These are phyloP conservation scores for Axilococcus clingmanii DNA, from an alignment of 139 green algal species.

Conservation along the genomic window DNA sequence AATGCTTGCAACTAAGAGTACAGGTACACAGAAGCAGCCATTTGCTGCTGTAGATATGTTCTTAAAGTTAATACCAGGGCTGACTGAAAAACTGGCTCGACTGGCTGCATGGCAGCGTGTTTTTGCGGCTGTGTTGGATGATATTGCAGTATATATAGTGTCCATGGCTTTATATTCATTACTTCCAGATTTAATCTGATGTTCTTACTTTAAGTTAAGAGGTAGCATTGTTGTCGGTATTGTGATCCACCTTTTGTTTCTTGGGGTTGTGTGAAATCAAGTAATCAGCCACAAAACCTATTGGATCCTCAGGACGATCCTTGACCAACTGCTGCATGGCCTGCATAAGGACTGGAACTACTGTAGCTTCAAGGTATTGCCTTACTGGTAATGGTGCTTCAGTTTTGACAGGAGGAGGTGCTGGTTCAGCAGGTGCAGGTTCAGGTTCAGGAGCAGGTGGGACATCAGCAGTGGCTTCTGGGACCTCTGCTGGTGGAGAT, in stretches of 20 bases:
- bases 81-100: no score
- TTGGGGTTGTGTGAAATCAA: constrained; percentile 71
- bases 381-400: constrained; percentile 37
- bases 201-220: no score
- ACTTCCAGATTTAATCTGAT: no score
- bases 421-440: not conserved
- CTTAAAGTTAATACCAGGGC: no score
- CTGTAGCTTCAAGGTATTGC: constrained; percentile 66
- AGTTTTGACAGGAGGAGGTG: not conserved
- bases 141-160: no score
- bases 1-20: no score
- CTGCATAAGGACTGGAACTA: constrained; percentile 74
- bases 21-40: no score
- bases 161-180: no score
- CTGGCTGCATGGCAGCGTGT: no score
- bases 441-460: not conserved
- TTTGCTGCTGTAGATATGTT: no score
- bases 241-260: constrained; percentile 14
- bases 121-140: no score
- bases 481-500: not conserved
- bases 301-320: constrained; percentile 65
- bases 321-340: constrained; percentile 62
- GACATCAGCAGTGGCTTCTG: not conserved
- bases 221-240: no score
- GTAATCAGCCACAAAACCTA: constrained; percentile 72